phyloP scores from a whole-genome alignment of 495 filamentous ascomycete genomes.

The Durotheca rogersii region DNA sequence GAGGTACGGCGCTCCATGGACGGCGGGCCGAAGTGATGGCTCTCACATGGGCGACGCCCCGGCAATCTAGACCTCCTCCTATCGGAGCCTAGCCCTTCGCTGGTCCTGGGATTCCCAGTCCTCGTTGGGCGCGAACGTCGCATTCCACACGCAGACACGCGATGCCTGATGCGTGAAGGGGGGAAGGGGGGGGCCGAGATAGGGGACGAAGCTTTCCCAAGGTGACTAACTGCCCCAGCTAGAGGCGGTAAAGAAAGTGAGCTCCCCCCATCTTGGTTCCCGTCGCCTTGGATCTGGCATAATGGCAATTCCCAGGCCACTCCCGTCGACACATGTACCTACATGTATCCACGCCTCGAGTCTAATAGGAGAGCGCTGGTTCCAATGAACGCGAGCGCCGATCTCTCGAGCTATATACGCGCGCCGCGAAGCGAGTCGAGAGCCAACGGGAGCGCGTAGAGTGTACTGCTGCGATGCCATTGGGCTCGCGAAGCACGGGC shows the following conservation, averaged over 20 bases:
- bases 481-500: constrained; percentile 2
- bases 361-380: constrained; percentile 8
- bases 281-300: not conserved
- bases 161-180: constrained; percentile 5
- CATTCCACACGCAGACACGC: constrained; percentile 7
- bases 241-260: not conserved
- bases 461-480: constrained; percentile 1
- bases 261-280: no score
- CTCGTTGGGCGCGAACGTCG: constrained; percentile 19
- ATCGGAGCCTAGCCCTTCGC: constrained; percentile 2
- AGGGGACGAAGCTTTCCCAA: constrained; percentile 3
- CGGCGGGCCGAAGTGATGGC: constrained; percentile 5
- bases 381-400: not conserved
- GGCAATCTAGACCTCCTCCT: not conserved
- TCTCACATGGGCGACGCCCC: constrained; percentile 2
- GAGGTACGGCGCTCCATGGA: constrained; percentile 6
- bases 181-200: not conserved
- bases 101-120: constrained; percentile 17
- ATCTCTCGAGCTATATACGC: not conserved
- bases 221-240: constrained; percentile 11
- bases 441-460: constrained; percentile 11
- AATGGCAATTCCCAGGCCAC: not conserved
- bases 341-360: not conserved
- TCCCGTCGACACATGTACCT: not conserved
- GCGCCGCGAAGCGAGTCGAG: not conserved